These are phyloP conservation scores for Phytophthora quininea DNA, from an alignment of 352 stramenopile genomes.

Conservation along the genomic window DNA sequence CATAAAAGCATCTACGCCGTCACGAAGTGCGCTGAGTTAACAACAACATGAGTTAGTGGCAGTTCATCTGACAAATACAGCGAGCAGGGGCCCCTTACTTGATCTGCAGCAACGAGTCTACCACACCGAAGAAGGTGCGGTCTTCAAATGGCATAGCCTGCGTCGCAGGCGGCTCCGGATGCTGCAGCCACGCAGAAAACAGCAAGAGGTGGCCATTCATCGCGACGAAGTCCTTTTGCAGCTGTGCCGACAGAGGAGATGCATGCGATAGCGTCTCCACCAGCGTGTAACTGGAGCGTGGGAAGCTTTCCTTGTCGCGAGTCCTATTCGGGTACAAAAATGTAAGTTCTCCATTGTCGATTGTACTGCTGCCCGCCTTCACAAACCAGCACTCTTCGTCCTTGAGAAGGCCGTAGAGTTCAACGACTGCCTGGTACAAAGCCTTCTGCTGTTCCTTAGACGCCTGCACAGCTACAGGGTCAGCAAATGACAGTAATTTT, in stretches of 20 bases:
- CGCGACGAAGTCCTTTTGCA: constrained; percentile 49
- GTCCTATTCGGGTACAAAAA: constrained; percentile 38
- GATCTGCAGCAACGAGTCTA: constrained; percentile 82
- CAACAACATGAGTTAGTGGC: constrained; percentile 11
- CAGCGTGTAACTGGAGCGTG: constrained; percentile 75
- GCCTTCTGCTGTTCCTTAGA: constrained; percentile 50
- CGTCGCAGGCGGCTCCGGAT: constrained; percentile 73
- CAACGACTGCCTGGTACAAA: constrained; percentile 51
- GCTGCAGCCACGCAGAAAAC: constrained; percentile 77
- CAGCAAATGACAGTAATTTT: background rate
- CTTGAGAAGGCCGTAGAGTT: constrained; percentile 68
- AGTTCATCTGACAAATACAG: background rate
- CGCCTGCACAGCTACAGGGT: constrained; percentile 30
- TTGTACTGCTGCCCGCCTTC: too few relatives aligned
- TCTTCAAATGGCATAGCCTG: constrained; percentile 70
- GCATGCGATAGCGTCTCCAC: constrained; percentile 60
- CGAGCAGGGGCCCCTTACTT: constrained; percentile 33
- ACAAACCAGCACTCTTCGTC: constrained; percentile 74
- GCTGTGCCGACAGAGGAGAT: constrained; percentile 11
- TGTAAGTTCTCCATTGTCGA: background rate
- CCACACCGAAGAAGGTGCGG: constrained; percentile 70
- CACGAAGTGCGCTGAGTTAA: constrained; percentile 51
- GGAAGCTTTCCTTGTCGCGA: constrained; percentile 83
- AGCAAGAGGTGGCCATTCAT: constrained; percentile 67
- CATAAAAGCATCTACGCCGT: constrained; percentile 75